A percentile compares a stretch with the other conserved stretches of the same genome.
Conservation (phyloP, 805 yeast species). For the Wickerhamomyces sydowiorum region DNA sequence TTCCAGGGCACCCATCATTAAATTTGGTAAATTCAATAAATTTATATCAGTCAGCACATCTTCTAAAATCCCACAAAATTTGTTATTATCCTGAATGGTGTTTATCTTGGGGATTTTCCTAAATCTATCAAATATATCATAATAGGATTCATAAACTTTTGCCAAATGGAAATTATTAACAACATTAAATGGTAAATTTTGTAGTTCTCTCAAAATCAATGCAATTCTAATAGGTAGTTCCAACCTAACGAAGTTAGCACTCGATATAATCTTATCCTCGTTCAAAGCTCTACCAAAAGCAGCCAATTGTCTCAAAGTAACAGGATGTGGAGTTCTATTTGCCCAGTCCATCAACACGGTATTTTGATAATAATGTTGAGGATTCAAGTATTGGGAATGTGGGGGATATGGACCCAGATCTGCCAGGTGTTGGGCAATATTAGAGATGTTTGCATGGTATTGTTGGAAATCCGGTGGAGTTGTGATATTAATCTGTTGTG, state of each 20-base stretch:
- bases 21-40: constrained; percentile 74
- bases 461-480: constrained; percentile 27
- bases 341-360: constrained; percentile 60
- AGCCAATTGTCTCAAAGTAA: constrained; percentile 83
- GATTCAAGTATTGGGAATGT: constrained; percentile 42
- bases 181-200: constrained; percentile 74
- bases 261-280: constrained; percentile 66
- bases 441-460: constrained; percentile 29
- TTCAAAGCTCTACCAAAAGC: constrained; percentile 80
- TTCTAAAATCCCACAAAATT: constrained; percentile 60
- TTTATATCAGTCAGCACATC: constrained; percentile 70
- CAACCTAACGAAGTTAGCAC: constrained; percentile 84
- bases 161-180: constrained; percentile 82
- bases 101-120: constrained; percentile 65
- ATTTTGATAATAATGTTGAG: constrained; percentile 85
- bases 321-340: constrained; percentile 74
- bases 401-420: constrained; percentile 33
- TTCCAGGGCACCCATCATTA: constrained; percentile 91
- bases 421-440: constrained; percentile 26
- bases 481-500: constrained; percentile 6
- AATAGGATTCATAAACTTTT: constrained; percentile 84
- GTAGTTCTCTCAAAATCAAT: constrained; percentile 72
- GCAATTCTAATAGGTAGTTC: constrained; percentile 86
- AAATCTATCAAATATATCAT: constrained; percentile 80
- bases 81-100: constrained; percentile 67